A percentile compares a stretch with the other conserved stretches of the same genome.
Conservation (phyloP, 345 rosid species). For the rapeseed (Brassica napus) region DNA sequence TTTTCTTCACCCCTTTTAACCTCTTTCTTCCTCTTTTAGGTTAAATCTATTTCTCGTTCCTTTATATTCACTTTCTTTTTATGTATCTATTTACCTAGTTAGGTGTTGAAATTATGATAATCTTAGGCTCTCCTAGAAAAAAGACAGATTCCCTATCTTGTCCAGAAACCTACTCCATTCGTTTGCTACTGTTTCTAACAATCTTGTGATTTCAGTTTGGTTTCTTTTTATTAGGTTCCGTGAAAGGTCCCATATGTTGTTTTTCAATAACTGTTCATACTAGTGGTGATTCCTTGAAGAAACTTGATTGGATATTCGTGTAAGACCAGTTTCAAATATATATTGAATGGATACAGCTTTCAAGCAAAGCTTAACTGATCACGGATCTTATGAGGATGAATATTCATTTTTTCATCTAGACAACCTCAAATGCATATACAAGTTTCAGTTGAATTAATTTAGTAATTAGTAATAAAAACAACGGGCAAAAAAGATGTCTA, state of each 20-base stretch:
- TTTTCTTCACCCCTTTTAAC: conserved; percentile 15
- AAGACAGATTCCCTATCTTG: conserved; percentile 24
- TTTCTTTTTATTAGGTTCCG: not conserved
- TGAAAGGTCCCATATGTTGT: not conserved
- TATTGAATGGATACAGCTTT: not conserved
- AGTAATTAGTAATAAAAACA: no score
- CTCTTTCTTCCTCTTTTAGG: conserved; percentile 37
- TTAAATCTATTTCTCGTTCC: conserved; percentile 8
- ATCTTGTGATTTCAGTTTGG: conserved; percentile 22
- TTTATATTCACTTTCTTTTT: conserved; percentile 15
- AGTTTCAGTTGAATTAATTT: no score
- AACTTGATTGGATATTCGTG: not conserved
- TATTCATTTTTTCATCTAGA: not conserved
- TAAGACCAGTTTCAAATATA: not conserved
- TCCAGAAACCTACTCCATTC: conserved; percentile 25
- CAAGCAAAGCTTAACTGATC: not conserved
- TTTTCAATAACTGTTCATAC: not conserved
- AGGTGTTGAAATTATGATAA: conserved; percentile 14
- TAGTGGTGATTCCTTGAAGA: not conserved
- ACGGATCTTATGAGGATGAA: not conserved
- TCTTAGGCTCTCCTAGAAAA: not conserved
- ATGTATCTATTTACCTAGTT: not conserved
- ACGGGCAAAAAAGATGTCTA: no score
- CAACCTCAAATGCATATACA: not conserved
- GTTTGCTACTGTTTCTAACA: conserved; percentile 22